phyloP scores from a whole-genome alignment of 345 rosid species.

The Sonneratia caseolaris region DNA sequence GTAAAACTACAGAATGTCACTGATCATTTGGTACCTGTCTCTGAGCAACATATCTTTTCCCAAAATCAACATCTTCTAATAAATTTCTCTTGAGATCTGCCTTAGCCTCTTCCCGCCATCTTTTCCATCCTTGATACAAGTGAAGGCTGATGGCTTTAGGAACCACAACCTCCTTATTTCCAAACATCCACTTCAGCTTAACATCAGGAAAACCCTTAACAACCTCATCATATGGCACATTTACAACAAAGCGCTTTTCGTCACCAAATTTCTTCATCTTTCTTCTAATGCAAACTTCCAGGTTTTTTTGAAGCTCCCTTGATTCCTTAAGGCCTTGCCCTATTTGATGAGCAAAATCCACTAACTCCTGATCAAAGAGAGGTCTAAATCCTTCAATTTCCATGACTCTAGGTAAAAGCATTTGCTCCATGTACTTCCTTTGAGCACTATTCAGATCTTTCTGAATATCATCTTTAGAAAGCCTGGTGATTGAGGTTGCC shows the following conservation, averaged over 20 bases:
- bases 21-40: slow-evolving; percentile 40
- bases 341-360: slow-evolving; percentile 52
- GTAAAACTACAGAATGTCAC: neutral
- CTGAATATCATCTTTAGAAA: slow-evolving; percentile 56
- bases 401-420: slow-evolving; percentile 59
- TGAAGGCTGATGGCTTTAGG: slow-evolving; percentile 70
- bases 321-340: slow-evolving; percentile 61
- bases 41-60: slow-evolving; percentile 58
- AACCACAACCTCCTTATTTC: slow-evolving; percentile 74
- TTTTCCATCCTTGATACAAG: slow-evolving; percentile 89
- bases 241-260: slow-evolving; percentile 56
- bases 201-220: slow-evolving; percentile 85
- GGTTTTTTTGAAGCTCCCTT: slow-evolving; percentile 57
- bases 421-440: slow-evolving; percentile 61
- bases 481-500: slow-evolving; percentile 37
- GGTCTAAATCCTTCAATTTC: slow-evolving; percentile 62
- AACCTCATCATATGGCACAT: slow-evolving; percentile 63
- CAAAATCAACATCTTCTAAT: slow-evolving; percentile 73
- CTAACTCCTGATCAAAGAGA: slow-evolving; percentile 41
- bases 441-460: slow-evolving; percentile 64
- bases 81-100: slow-evolving; percentile 63
- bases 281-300: slow-evolving; percentile 55
- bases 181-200: slow-evolving; percentile 92
- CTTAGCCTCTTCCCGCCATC: slow-evolving; percentile 86
- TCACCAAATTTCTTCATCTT: slow-evolving; percentile 63